Evolutionary conservation across 352 stramenopile genomes (phyloP), one percentile per base, ranked within the genome.

Genomic region (Globisporangium orthogonon): DNA sequence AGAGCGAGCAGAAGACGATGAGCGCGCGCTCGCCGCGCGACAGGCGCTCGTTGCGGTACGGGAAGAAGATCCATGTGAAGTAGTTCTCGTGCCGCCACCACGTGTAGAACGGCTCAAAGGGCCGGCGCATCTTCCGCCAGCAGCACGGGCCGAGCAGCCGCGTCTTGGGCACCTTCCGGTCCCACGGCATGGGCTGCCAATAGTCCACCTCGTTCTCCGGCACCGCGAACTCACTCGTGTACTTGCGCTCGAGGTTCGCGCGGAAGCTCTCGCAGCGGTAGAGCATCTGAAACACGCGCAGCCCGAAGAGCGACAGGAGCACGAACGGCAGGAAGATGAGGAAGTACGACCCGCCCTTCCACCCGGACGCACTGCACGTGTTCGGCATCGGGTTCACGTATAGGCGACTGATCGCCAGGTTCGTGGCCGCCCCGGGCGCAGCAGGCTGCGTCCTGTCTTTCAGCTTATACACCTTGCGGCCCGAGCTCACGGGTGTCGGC

Each of bases 61-160:
- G 78, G 33, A 62, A 86, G 54, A 86, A 88, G 54, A 88, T 72
- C 78, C 78, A 88, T 52, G 78, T 88, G 50, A 88, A 88, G 60
- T 88, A 88, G 63, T 88, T 88, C 30, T 88, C 78, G 45, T 88
- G 78, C 6, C 78, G 65, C 78, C 78, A 88, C 78, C 78, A 88
- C 31, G 75, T 88, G 60, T 86, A 86, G 58, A 88, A 88, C 14
- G 78, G 78, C 55, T 88, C 78, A 43, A 71, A 78, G 1, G 78
- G 75, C 0, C 62, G 62, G 35, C 78, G 73, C 54, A 86, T 81
- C 54, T 88, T 88, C 23, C 63, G 68, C 78, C 78, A 88, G 60
- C 78, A 88, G 50, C 77, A 87, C 13, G 77, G 77, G 0, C 78
- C 78, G 0, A 81, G 71, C 6, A 88, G 58, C 11, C 73, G 69